Base-by-base conservation (phyloP, 208 protist genomes). In the Acanthamoeba culbertsoni region DNA sequence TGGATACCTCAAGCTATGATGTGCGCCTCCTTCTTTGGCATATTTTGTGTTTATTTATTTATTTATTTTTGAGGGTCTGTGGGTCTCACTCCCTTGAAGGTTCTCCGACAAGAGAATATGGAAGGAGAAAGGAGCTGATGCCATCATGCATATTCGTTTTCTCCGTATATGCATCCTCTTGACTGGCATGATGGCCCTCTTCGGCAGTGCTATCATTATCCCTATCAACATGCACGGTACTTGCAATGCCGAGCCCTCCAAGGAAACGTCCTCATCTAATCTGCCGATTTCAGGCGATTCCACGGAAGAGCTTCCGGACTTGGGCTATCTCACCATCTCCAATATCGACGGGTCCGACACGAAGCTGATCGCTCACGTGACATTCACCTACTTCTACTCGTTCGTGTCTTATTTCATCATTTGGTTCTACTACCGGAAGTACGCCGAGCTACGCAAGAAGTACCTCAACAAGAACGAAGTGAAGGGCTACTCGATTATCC, bases 391-490 rank as follows among this genome's bases (percentile, higher is more conserved):
- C 82, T 68, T 90, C 55, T 90, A 68, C 51, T 68, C 53, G 2
- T 90, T 90, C 55, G 82, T 90, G 46, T 59, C 55, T 16, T 90
- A 90, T 40, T 59, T 68, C 37, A 68, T 68, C 53, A 68, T 90
- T 33, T 90, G 82, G 82, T 90, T 59, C 53, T 68, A 90, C 53
- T 90, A 68, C 26, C 46, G 31, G 35, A 90, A 59, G 37, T 90
- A 90, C 82, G 45, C 82, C 28, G 55, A 63, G 20, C 82, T 90
- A n/a, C 82, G 82, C 82, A 59, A 90, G 82, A 68, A 90, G 53
- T 90, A 90, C 35, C 82, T 90, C 51, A 90, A 90, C 53, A 59
- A 68, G 46, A 90, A 90, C 55, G 82, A 90, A 23, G 46, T 59
- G 37, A 59, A 68, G 55, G 55, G 82, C 35, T 90, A 68, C 82